phyloP scores from a whole-genome alignment of 2,329 filamentous ascomycete species.

The Neofusicoccum parvum region DNA sequence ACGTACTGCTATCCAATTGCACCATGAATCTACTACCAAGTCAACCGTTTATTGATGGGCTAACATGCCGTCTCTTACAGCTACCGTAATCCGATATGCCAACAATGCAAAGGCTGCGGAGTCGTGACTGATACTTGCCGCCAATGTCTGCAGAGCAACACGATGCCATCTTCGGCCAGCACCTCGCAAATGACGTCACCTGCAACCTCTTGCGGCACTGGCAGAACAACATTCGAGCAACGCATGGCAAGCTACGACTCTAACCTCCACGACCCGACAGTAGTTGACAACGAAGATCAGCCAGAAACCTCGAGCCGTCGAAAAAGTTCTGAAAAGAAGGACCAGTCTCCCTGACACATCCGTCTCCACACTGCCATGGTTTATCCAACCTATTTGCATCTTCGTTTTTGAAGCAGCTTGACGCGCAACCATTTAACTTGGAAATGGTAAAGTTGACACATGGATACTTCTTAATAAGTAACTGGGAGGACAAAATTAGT shows the following conservation, averaged over 20 bases:
- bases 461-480: no score
- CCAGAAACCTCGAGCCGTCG: neutral
- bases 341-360: neutral
- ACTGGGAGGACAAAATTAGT: no score
- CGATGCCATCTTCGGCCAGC: neutral
- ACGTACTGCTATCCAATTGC: no score
- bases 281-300: neutral
- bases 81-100: constrained; percentile 20
- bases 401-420: no score
- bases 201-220: neutral
- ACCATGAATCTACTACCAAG: neutral
- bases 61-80: neutral
- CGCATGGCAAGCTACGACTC: neutral
- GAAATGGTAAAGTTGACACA: neutral
- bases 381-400: neutral
- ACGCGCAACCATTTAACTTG: neutral
- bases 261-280: neutral
- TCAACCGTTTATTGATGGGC: neutral
- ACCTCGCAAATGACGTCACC: constrained; percentile 14
- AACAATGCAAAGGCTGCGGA: constrained; percentile 17
- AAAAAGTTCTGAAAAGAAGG: neutral
- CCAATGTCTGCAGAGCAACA: constrained; percentile 11
- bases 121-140: constrained; percentile 13
- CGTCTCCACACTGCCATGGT: neutral
- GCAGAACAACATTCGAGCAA: neutral